Base-by-base conservation (phyloP, 148 eudicot species). In the Fagopyrum homotropicum region DNA sequence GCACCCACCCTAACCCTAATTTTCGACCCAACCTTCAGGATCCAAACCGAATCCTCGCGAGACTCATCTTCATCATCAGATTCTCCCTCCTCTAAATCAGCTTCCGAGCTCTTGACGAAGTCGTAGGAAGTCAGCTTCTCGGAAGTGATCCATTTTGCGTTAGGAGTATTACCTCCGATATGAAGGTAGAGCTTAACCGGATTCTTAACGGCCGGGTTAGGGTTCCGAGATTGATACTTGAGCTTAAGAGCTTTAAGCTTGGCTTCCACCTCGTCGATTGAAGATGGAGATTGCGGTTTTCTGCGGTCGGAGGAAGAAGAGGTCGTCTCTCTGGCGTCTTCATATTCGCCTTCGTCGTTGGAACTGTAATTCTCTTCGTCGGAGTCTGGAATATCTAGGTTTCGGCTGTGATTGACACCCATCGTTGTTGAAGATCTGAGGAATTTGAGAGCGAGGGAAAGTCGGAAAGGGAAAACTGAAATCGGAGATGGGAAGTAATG, bases 101-200 rank as follows among this genome's bases (percentile, higher is more conserved):
- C 55, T 9, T 49, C 35, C 29, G 73, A 3, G 48, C 59, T 72
- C 40, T 85, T 89, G 0, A 85, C 77, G 50, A 95, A 92, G 0
- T 78, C 43, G 64, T 85, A 92, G 6, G 29, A 78, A 44, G 92
- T 82, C 35, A 85, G 69, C 57, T 86, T 86, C 44, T 85, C 93
- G 47, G 90, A 86, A 11, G 83, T 77, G 0, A 90, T 60, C 99
- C 99, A 95, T 68, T 89, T 95, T 4, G 98, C 96, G 29, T 86
- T 84, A 14, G 97, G 88, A 3, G 98, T 89, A 63, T 89, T 89
- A 6, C 99, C 99, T 4, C 97, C 97, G 4, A 90, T 63, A 26
- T 95, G 93, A 49, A 87, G 87, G 77, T 92, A 95, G 1, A 95
- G 87, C 78, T 95, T 95, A 4, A 95, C 92, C 0, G 91, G 81